Conservation (phyloP, 192 early-diverging fungal genomes). For the Backusella westeae region DNA sequence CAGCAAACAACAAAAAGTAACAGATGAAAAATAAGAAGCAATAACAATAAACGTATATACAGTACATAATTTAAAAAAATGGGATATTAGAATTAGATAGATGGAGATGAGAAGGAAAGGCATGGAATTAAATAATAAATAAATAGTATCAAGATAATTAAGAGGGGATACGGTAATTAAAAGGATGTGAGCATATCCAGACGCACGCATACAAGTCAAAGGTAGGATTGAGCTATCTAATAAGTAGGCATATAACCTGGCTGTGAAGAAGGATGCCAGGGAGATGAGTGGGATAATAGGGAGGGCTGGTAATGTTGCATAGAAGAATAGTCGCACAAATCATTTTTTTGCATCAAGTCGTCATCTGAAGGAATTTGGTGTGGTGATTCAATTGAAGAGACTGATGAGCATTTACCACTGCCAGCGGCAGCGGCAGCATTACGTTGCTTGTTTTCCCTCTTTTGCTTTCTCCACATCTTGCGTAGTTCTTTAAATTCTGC, state of each 20-base stretch:
- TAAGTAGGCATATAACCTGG: constrained; percentile 6
- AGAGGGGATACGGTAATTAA: background rate
- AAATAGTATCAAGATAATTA: background rate
- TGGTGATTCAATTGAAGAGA: background rate
- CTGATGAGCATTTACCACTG: background rate
- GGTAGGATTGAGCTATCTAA: background rate
- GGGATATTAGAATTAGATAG: background rate
- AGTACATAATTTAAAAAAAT: background rate
- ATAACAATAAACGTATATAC: background rate
- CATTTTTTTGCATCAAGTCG: constrained; percentile 5
- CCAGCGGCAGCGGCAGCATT: background rate
- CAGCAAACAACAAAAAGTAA: background rate
- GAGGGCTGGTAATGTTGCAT: constrained; percentile 6
- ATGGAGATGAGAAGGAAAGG: background rate
- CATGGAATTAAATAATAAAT: background rate
- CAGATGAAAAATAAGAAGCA: background rate
- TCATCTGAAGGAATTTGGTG: background rate
- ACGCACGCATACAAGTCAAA: background rate
- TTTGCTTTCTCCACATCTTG: constrained; percentile 53
- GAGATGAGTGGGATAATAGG: constrained; percentile 3
- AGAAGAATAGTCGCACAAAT: background rate
- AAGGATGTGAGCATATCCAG: background rate
- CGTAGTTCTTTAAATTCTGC: constrained; percentile 56
- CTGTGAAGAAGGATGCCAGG: background rate
- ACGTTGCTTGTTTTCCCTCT: constrained; percentile 37